phyloP scores from a whole-genome alignment of 768 basidiomycete species.

The Kwoniella heveanensis region DNA sequence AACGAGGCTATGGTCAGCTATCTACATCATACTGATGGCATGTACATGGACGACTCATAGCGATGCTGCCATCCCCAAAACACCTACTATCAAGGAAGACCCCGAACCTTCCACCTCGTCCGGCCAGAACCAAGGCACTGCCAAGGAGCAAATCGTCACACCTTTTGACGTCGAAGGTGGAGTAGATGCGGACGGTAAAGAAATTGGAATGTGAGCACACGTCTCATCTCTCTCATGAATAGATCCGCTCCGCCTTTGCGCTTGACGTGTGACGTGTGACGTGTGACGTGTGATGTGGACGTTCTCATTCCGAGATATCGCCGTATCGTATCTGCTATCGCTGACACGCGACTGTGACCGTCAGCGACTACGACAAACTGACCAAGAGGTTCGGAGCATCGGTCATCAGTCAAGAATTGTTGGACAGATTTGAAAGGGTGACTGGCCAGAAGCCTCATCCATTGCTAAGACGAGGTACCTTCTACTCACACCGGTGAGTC shows the following conservation, averaged over 20 bases:
- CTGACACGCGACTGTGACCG: too few relatives aligned
- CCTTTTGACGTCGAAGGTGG: slow-evolving; percentile 98
- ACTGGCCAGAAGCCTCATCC: slow-evolving; percentile 88
- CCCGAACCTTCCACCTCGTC: slow-evolving; percentile 16
- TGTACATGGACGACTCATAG: too few relatives aligned
- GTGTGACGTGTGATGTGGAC: too few relatives aligned
- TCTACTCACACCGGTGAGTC: slow-evolving; percentile 92
- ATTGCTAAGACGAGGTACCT: slow-evolving; percentile 85
- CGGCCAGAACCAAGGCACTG: slow-evolving; percentile 11
- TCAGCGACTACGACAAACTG: slow-evolving; percentile 97
- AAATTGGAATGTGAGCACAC: slow-evolving; percentile 60
- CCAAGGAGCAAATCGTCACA: slow-evolving; percentile 76
- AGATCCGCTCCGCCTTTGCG: too few relatives aligned
- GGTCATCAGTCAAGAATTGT: slow-evolving; percentile 70
- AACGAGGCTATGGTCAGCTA: not conserved
- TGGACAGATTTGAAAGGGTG: slow-evolving; percentile 85
- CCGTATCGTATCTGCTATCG: too few relatives aligned
- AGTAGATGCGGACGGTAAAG: slow-evolving; percentile 78
- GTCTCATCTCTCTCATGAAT: too few relatives aligned
- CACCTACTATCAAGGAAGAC: slow-evolving; percentile 18
- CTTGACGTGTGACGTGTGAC: too few relatives aligned
- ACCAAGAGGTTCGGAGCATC: slow-evolving; percentile 91
- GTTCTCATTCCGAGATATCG: too few relatives aligned
- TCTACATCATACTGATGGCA: not conserved
- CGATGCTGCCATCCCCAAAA: slow-evolving; percentile 19